Conservation (phyloP, 768 basidiomycete genomes). For the Suillus tomentosus region DNA sequence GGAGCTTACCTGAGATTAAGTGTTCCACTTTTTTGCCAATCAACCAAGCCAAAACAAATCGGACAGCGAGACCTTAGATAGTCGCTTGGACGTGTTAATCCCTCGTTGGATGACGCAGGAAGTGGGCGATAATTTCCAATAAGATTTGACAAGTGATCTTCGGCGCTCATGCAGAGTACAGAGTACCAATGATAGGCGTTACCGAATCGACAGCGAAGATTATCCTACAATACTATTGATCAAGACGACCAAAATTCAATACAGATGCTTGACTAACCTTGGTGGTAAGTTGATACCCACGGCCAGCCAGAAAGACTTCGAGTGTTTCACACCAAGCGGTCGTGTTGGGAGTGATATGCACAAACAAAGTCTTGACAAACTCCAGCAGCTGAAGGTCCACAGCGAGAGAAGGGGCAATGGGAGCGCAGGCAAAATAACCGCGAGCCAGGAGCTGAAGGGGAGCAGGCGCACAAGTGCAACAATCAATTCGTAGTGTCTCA, state of each 20-base stretch:
- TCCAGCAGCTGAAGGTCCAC: conserved; percentile 34
- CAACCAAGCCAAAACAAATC: conserved; percentile 25
- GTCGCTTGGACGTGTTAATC: neutral
- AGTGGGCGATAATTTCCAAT: conserved; percentile 7
- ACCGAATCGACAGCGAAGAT: conserved; percentile 25
- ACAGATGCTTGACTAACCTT: neutral
- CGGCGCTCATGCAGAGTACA: conserved; percentile 18
- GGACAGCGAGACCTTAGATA: conserved; percentile 27
- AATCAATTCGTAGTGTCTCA: neutral
- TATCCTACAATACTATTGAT: conserved; percentile 20
- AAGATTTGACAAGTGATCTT: conserved; percentile 26
- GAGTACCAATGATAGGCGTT: conserved; percentile 31
- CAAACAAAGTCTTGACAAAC: conserved; percentile 29
- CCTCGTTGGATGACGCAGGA: neutral
- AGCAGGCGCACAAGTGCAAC: conserved; percentile 14
- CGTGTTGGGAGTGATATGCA: conserved; percentile 29
- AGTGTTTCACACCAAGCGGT: conserved; percentile 31
- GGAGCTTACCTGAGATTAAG: neutral
- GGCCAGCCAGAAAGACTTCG: conserved; percentile 23
- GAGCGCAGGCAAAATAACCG: conserved; percentile 33
- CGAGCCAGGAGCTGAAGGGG: conserved; percentile 26
- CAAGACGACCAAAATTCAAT: neutral
- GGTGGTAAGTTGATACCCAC: conserved; percentile 17
- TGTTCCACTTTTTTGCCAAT: neutral
- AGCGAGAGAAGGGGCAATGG: conserved; percentile 31